Conservation (phyloP, 306 rosid species). For the Hylodesmum podocarpum region DNA sequence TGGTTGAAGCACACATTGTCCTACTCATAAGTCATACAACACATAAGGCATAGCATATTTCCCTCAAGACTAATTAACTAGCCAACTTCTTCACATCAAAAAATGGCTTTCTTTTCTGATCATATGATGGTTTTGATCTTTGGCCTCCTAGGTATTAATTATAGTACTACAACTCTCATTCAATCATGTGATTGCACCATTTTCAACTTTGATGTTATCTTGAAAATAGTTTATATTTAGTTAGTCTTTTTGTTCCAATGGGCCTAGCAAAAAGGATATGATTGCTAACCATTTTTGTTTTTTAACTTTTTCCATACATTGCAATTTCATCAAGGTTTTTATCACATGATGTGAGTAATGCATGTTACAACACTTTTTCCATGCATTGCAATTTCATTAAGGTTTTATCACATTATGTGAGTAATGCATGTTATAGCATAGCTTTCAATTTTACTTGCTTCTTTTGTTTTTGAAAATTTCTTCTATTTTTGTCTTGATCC, state of each 20-base stretch:
- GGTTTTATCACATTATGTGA: neutral
- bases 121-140: slow-evolving; percentile 53
- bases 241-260: neutral
- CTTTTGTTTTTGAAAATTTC: neutral
- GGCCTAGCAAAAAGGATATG: neutral
- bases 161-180: neutral
- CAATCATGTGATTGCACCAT: neutral
- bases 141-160: slow-evolving; percentile 56
- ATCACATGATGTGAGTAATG: neutral
- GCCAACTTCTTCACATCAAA: neutral
- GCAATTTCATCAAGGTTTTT: neutral
- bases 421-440: neutral
- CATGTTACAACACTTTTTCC: no score
- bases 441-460: neutral
- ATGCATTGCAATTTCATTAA: neutral
- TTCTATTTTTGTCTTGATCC: neutral
- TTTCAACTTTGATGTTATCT: neutral
- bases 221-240: neutral
- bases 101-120: slow-evolving; percentile 38
- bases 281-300: slow-evolving; percentile 10
- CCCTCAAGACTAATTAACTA: neutral
- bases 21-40: slow-evolving; percentile 16
- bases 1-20: slow-evolving; percentile 31
- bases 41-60: slow-evolving; percentile 12
- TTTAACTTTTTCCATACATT: neutral